Conservation (phyloP, 2,329 filamentous ascomycete genomes). For the Boeremia lycopersici region DNA sequence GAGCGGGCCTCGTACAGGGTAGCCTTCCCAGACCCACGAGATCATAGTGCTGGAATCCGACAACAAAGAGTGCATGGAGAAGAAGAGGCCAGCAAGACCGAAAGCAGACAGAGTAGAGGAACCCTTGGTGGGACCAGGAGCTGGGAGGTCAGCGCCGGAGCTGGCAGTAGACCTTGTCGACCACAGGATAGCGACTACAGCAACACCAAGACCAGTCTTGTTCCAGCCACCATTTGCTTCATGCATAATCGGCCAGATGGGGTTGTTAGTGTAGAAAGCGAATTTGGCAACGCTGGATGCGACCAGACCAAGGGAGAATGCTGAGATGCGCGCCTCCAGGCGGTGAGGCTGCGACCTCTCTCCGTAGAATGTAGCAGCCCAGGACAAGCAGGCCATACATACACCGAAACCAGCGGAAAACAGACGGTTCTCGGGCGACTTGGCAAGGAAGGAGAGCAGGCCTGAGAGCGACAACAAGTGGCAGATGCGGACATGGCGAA, state of each 20-base stretch:
- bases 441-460: conserved; percentile 77
- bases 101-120: conserved; percentile 75
- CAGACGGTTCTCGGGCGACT: conserved; percentile 74
- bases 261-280: conserved; percentile 92
- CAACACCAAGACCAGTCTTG: conserved; percentile 77
- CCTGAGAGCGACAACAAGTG: conserved; percentile 81
- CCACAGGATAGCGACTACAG: conserved; percentile 74
- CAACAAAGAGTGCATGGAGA: conserved; percentile 87
- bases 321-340: conserved; percentile 81
- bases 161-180: conserved; percentile 70
- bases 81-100: conserved; percentile 83
- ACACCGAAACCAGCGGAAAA: conserved; percentile 83
- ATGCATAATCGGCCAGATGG: conserved; percentile 94
- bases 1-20: conserved; percentile 84
- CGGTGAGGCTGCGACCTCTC: conserved; percentile 75
- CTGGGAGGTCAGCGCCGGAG: conserved; percentile 52
- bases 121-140: conserved; percentile 64
- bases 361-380: conserved; percentile 80
- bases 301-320: conserved; percentile 81
- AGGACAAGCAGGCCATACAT: conserved; percentile 78
- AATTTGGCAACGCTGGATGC: conserved; percentile 90
- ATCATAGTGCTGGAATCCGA: conserved; percentile 99
- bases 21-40: conserved; percentile 97
- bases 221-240: conserved; percentile 91
- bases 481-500: conserved; percentile 70